These are phyloP conservation scores for Voacanga thouarsii DNA, from an alignment of 257 asterid species.

Conservation along the genomic window DNA sequence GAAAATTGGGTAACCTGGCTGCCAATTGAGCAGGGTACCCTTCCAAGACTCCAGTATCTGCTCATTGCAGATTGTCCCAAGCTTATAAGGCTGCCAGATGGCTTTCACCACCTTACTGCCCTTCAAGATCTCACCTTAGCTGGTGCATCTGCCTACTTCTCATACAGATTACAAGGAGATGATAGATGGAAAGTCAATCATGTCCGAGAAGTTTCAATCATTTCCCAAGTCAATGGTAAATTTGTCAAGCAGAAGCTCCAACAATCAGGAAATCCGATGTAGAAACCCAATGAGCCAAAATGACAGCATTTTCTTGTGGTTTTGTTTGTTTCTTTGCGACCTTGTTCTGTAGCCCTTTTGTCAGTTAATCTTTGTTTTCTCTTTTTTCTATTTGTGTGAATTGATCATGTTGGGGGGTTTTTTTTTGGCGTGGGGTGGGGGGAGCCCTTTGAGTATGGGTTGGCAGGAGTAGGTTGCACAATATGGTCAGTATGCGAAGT, in stretches of 20 bases:
- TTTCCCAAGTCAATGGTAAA: constrained; percentile 24
- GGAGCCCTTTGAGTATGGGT: too few species aligned
- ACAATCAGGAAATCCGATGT: neutral
- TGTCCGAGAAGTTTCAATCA: constrained; percentile 25
- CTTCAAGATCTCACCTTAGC: constrained; percentile 27
- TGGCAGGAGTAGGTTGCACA: too few species aligned
- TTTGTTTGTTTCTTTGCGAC: neutral
- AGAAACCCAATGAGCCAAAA: neutral
- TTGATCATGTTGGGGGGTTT: neutral
- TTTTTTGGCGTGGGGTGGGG: too few species aligned
- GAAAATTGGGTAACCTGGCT: constrained; percentile 19
- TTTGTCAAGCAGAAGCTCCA: constrained; percentile 16
- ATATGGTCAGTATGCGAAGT: neutral
- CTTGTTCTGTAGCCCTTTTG: neutral
- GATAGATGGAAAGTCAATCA: constrained; percentile 23
- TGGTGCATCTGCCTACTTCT: constrained; percentile 9
- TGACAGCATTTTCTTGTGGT: neutral
- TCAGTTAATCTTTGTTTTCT: neutral
- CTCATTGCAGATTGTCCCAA: constrained; percentile 24
- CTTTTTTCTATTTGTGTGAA: neutral
- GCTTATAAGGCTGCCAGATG: constrained; percentile 19
- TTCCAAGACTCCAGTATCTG: constrained; percentile 21
- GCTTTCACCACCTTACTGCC: constrained; percentile 22
- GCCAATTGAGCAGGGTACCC: constrained; percentile 23
- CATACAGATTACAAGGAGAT: constrained; percentile 13